Conservation (phyloP, 1,284 basidiomycete genomes). For the Neonothopanus nambi region DNA sequence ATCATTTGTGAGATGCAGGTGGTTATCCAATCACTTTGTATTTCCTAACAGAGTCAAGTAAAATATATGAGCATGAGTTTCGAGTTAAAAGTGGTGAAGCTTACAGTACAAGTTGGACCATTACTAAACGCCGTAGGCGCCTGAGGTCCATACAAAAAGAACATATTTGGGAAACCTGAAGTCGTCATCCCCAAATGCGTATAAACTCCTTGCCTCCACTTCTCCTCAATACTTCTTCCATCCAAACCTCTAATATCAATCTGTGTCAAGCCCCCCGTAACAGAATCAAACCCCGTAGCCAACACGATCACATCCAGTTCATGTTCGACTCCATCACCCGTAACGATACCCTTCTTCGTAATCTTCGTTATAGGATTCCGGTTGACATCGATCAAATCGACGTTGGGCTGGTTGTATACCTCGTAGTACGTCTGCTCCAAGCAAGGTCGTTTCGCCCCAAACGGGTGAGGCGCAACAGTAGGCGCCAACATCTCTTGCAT, state of each 20-base stretch:
- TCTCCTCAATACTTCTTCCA: conserved; percentile 21
- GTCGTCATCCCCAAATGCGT: conserved; percentile 23
- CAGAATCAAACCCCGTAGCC: conserved; percentile 27
- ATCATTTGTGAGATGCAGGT: conserved; percentile 21
- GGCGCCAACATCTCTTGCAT: conserved; percentile 27
- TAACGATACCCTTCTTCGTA: conserved; percentile 21
- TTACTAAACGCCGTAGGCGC: conserved; percentile 26
- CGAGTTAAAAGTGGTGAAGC: neutral
- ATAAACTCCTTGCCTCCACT: conserved; percentile 24
- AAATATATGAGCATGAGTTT: neutral
- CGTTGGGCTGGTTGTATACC: conserved; percentile 26
- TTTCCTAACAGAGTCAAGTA: conserved; percentile 22
- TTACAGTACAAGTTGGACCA: conserved; percentile 25
- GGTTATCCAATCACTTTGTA: conserved; percentile 26
- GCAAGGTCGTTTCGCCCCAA: conserved; percentile 22
- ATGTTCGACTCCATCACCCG: conserved; percentile 22
- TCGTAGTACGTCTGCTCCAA: conserved; percentile 25
- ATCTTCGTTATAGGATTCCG: conserved; percentile 22
- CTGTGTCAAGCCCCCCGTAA: conserved; percentile 25
- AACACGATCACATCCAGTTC: too few relatives aligned
- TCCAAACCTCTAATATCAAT: conserved; percentile 25
- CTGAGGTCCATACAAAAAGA: conserved; percentile 20
- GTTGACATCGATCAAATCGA: conserved; percentile 24
- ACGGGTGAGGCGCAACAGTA: conserved; percentile 21
- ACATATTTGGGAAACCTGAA: conserved; percentile 22